Conservation (phyloP, 2,329 filamentous ascomycete species). For the Cytospora piceicola region DNA sequence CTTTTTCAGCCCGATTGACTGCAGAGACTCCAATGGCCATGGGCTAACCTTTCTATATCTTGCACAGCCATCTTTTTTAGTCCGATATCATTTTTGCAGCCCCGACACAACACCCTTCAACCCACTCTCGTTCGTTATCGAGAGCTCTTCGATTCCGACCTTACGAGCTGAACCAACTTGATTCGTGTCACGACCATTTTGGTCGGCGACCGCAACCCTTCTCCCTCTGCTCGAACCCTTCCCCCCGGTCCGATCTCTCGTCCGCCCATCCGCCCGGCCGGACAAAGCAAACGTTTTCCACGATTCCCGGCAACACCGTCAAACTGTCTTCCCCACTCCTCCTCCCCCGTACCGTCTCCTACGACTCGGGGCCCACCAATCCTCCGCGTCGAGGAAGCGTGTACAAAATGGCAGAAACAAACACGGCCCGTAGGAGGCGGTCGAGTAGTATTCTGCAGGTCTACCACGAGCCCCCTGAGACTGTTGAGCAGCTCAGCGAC, state of each 20-base stretch:
- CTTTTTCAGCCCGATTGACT: constrained; percentile 26
- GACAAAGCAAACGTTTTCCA: constrained; percentile 23
- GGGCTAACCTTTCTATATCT: constrained; percentile 15
- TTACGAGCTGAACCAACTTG: constrained; percentile 5
- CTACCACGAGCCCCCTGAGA: constrained; percentile 96
- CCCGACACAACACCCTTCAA: constrained; percentile 12
- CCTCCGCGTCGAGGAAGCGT: constrained; percentile 64
- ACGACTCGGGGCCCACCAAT: constrained; percentile 77
- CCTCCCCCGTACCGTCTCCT: constrained; percentile 87
- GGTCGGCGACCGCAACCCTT: constrained; percentile 31
- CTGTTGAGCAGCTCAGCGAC: constrained; percentile 95
- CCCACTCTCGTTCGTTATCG: constrained; percentile 1
- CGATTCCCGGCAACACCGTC: constrained; percentile 70
- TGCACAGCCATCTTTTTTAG: constrained; percentile 30
- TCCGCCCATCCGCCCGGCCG: constrained; percentile 36
- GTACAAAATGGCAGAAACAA: constrained; percentile 64
- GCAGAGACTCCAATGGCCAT: constrained; percentile 6
- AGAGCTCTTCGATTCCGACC: neutral
- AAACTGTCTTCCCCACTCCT: constrained; percentile 93
- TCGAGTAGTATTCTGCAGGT: constrained; percentile 92
- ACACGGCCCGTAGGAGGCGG: constrained; percentile 73
- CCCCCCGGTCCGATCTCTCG: constrained; percentile 32
- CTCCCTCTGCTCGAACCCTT: constrained; percentile 5
- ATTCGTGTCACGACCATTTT: constrained; percentile 8
- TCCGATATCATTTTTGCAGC: constrained; percentile 26